Conservation (phyloP, 495 filamentous ascomycete species). For the Sabuloglossum arenarium region DNA sequence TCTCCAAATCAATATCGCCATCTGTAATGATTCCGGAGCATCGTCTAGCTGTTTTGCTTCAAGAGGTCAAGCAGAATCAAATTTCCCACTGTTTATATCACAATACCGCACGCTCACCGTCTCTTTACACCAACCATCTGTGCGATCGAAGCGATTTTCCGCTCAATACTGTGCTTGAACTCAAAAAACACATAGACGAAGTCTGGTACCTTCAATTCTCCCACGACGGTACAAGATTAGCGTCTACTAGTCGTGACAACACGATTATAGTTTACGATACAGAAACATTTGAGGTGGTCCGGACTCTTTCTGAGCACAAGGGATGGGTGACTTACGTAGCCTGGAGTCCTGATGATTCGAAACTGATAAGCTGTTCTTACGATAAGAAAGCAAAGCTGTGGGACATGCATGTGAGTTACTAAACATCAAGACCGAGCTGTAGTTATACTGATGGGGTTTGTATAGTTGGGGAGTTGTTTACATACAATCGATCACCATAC, state of each 20-base stretch:
- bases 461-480: slow-evolving; percentile 48
- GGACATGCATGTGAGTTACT: slow-evolving; percentile 51
- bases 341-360: slow-evolving; percentile 84
- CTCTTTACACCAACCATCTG: slow-evolving; percentile 70
- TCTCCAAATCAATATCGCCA: slow-evolving; percentile 86
- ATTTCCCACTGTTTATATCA: slow-evolving; percentile 76
- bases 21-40: slow-evolving; percentile 97
- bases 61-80: slow-evolving; percentile 63
- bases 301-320: slow-evolving; percentile 41
- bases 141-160: slow-evolving; percentile 73
- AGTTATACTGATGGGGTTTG: background rate
- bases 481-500: slow-evolving; percentile 42
- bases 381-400: slow-evolving; percentile 60
- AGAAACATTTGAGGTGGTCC: slow-evolving; percentile 38
- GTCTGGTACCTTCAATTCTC: slow-evolving; percentile 86
- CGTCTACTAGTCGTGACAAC: slow-evolving; percentile 56
- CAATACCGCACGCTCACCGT: slow-evolving; percentile 56
- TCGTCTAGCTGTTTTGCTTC: slow-evolving; percentile 65
- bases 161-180: slow-evolving; percentile 35
- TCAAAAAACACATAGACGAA: slow-evolving; percentile 62
- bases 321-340: slow-evolving; percentile 50
- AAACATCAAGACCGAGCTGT: background rate
- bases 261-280: slow-evolving; percentile 71
- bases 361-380: slow-evolving; percentile 60
- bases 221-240: slow-evolving; percentile 66